Conservation (phyloP, 1,139 yeast genomes). For the Yamadazyma epiphylla region DNA sequence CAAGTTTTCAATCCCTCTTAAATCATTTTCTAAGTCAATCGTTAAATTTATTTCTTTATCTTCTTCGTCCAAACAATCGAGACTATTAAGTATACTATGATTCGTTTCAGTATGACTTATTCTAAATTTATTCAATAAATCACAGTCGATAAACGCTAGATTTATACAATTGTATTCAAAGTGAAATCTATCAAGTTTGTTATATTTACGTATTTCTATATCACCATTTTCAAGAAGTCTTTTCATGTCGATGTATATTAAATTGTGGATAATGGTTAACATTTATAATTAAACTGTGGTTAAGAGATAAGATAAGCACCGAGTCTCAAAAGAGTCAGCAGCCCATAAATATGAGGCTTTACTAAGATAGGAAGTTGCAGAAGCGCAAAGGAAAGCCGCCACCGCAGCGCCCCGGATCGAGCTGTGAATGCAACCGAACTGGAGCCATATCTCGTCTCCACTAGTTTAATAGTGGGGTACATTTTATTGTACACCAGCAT, state of each 20-base stretch:
- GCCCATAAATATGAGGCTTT: too few species aligned
- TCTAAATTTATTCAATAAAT: conserved; percentile 1
- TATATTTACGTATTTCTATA: conserved; percentile 1
- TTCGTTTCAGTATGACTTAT: background rate
- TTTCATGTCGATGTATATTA: background rate
- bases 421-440: too few species aligned
- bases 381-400: too few species aligned
- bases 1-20: conserved; percentile 20
- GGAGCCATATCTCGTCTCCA: too few species aligned
- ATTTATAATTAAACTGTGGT: too few species aligned
- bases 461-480: too few species aligned
- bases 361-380: too few species aligned
- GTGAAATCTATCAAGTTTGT: conserved; percentile 1
- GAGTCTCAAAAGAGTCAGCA: too few species aligned
- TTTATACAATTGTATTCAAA: conserved; percentile 25
- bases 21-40: conserved; percentile 17
- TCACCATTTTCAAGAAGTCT: background rate
- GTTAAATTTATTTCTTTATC: conserved; percentile 5
- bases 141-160: conserved; percentile 16
- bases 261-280: too few species aligned
- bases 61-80: conserved; percentile 6
- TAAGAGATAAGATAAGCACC: too few species aligned
- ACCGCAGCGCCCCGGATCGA: too few species aligned
- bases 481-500: too few species aligned
- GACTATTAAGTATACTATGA: conserved; percentile 9